Evolutionary conservation across 495 filamentous ascomycete species (phyloP).

Genomic region (Neurospora discreta): DNA sequence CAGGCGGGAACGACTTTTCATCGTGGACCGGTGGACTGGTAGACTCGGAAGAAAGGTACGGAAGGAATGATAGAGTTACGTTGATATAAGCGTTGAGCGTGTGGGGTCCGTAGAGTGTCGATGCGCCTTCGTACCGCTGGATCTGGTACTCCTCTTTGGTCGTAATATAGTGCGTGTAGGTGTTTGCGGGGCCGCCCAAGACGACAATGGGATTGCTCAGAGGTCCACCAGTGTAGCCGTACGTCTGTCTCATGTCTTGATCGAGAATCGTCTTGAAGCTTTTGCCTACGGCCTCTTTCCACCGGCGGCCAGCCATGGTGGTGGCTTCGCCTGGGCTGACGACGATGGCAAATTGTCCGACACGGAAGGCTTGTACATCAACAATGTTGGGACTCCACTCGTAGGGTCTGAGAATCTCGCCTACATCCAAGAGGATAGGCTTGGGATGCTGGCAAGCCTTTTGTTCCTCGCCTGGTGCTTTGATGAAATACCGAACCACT

Average conservation of each 20-base stretch:
- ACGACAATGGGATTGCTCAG: conserved; percentile 53
- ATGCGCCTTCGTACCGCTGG: conserved; percentile 93
- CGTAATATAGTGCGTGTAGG: conserved; percentile 90
- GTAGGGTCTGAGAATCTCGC: conserved; percentile 69
- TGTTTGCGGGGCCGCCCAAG: conserved; percentile 88
- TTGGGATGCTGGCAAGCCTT: conserved; percentile 71
- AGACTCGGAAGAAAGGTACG: conserved; percentile 40
- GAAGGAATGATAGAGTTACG: conserved; percentile 60
- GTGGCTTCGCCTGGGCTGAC: conserved; percentile 85
- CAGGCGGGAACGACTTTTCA: conserved; percentile 57
- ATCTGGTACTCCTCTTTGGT: conserved; percentile 85
- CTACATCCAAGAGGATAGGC: conserved; percentile 82
- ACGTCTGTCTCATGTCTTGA: background rate
- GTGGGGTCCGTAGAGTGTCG: conserved; percentile 88
- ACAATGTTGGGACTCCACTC: conserved; percentile 89
- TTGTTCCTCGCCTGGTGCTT: conserved; percentile 61
- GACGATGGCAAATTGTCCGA: conserved; percentile 81
- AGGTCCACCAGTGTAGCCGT: background rate
- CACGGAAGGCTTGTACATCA: conserved; percentile 79
- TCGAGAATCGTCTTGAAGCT: background rate
- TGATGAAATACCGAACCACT: conserved; percentile 61
- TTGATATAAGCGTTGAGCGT: conserved; percentile 88
- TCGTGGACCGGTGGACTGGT: conserved; percentile 33
- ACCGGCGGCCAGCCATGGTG: conserved; percentile 89
- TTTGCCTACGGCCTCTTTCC: conserved; percentile 64